Evolutionary conservation across 2,329 filamentous ascomycete species (phyloP).

Genomic region (Aspergillus japonicus): DNA sequence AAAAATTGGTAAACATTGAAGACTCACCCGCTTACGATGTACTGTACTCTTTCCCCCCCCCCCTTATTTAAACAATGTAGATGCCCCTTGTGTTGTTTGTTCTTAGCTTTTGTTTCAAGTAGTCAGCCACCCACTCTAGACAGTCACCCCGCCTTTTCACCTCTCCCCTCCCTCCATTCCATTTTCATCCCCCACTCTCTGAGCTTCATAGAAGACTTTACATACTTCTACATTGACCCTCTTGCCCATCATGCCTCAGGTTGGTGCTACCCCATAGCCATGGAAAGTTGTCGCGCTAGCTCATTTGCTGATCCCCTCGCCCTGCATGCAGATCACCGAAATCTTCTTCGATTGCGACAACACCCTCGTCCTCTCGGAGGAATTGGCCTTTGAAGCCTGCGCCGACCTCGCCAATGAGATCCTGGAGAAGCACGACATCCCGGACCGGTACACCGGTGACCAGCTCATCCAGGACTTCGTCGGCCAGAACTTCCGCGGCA

Average conservation of each 20-base stretch:
- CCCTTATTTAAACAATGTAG: constrained; percentile 3
- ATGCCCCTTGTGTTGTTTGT: not conserved
- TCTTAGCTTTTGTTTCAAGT: not conserved
- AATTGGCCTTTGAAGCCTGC: constrained; percentile 87
- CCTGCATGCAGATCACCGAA: constrained; percentile 58
- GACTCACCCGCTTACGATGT: not conserved
- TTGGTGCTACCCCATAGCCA: constrained; percentile 15
- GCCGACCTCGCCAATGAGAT: constrained; percentile 87
- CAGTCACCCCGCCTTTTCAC: not conserved
- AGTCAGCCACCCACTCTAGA: not conserved
- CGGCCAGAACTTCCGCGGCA: constrained; percentile 91
- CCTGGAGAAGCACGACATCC: constrained; percentile 64
- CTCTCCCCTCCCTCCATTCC: not conserved
- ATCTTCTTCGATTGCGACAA: constrained; percentile 78
- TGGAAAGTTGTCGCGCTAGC: constrained; percentile 3
- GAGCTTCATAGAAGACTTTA: not conserved
- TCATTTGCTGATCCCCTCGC: constrained; percentile 14
- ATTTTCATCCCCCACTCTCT: not conserved
- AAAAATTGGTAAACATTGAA: not conserved
- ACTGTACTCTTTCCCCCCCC: not conserved
- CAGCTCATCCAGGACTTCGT: constrained; percentile 83
- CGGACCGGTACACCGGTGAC: constrained; percentile 71
- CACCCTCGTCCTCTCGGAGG: constrained; percentile 89
- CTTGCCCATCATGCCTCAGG: constrained; percentile 35
- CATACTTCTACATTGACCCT: not conserved